A percentile compares a stretch with the other conserved stretches of the same genome.
These are phyloP conservation scores for Moringa oleifera DNA, from an alignment of 345 rosid genomes.

Conservation along the genomic window DNA sequence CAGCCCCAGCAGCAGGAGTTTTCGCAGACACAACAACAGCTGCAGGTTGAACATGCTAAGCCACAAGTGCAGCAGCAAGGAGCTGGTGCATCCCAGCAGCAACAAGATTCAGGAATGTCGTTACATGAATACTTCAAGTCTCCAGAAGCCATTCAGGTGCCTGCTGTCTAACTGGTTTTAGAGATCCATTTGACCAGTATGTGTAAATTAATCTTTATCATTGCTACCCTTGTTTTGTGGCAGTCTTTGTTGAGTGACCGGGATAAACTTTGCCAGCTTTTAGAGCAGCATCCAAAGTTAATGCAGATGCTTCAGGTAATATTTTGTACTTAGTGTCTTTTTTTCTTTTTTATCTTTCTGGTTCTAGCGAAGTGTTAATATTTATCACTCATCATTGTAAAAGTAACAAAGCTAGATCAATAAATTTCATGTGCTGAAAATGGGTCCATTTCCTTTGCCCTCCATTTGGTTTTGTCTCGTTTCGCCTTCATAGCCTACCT, in stretches of 20 bases:
- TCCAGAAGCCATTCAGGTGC: constrained; percentile 94
- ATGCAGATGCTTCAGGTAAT: constrained; percentile 99
- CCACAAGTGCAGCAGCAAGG: constrained; percentile 51
- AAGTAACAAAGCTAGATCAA: not conserved
- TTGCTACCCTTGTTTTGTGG: constrained; percentile 7
- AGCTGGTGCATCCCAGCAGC: constrained; percentile 53
- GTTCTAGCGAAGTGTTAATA: not conserved
- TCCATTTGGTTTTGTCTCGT: not conserved
- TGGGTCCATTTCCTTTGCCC: not conserved
- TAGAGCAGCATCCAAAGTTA: constrained; percentile 94
- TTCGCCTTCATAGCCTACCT: not conserved
- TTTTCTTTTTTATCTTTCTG: not conserved
- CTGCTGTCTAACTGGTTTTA: not conserved
- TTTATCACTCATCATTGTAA: not conserved
- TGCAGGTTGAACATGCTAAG: constrained; percentile 47
- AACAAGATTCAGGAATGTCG: constrained; percentile 76
- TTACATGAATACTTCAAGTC: constrained; percentile 83
- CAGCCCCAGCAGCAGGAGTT: constrained; percentile 70
- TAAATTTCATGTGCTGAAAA: not conserved
- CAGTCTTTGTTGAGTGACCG: constrained; percentile 90
- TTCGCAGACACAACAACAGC: constrained; percentile 57
- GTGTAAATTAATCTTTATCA: not conserved
- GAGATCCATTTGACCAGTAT: not conserved
- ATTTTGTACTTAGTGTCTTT: not conserved
- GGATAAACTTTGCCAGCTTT: constrained; percentile 90